A percentile compares a stretch with the other conserved stretches of the same genome.
phyloP scores from a whole-genome alignment of 805 yeast genomes.

The Metschnikowia santaceciliae region DNA sequence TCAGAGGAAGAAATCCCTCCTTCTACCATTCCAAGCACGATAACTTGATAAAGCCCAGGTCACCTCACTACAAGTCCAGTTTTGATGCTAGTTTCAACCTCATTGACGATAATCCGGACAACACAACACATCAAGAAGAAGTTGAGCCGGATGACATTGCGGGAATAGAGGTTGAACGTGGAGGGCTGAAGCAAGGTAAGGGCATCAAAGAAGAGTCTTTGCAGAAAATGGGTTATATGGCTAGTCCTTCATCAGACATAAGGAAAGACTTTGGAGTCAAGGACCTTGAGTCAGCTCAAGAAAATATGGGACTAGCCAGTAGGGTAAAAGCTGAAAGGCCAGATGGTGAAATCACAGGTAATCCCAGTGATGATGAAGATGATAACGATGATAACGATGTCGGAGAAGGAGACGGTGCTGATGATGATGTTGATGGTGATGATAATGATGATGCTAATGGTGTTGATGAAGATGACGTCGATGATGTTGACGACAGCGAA shows the following conservation, averaged over 20 bases:
- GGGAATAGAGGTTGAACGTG: background rate
- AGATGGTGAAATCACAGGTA: background rate
- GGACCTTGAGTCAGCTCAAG: background rate
- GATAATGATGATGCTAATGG: background rate
- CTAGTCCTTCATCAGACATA: background rate
- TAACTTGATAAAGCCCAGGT: conserved; percentile 33
- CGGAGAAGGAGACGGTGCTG: background rate
- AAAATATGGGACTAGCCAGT: background rate
- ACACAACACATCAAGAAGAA: background rate
- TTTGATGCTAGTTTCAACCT: background rate
- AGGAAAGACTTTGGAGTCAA: background rate
- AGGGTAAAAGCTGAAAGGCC: background rate
- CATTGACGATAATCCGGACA: background rate
- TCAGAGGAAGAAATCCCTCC: conserved; percentile 60
- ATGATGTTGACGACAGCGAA: background rate
- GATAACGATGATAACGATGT: background rate
- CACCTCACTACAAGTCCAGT: conserved; percentile 9
- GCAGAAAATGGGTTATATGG: background rate
- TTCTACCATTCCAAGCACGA: conserved; percentile 54
- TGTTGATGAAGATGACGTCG: background rate
- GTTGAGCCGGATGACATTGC: background rate
- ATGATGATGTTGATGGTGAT: background rate
- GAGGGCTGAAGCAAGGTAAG: background rate
- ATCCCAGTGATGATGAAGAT: background rate
- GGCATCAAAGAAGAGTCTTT: background rate